Percentiles rank a stretch among this genome's conserved stretches.
Conservation (phyloP, 768 basidiomycete species). For the Leccinum incarnatum region DNA sequence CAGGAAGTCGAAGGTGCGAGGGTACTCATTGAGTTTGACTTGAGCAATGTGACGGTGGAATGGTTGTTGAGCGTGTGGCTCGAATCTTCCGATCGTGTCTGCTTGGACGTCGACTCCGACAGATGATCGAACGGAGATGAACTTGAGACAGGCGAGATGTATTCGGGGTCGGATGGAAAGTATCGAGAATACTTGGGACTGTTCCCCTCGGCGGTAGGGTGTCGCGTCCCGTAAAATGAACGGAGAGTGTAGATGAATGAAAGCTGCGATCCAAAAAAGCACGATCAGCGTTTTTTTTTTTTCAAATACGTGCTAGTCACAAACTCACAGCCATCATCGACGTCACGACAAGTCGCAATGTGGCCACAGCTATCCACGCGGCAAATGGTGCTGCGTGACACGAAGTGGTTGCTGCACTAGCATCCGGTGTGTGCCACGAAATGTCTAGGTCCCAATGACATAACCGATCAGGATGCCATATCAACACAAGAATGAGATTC, state of each 20-base stretch:
- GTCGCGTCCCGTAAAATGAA: slow-evolving; percentile 15
- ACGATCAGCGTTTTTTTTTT: slow-evolving; percentile 4
- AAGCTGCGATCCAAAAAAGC: slow-evolving; percentile 12
- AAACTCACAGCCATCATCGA: slow-evolving; percentile 50
- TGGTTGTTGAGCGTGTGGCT: slow-evolving; percentile 14
- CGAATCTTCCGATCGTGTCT: slow-evolving; percentile 20
- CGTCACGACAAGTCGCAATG: slow-evolving; percentile 55
- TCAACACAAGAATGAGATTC: slow-evolving; percentile 53
- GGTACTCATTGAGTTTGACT: slow-evolving; percentile 27
- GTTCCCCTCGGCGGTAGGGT: slow-evolving; percentile 15
- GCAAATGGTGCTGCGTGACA: slow-evolving; percentile 36
- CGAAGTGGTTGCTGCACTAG: slow-evolving; percentile 13
- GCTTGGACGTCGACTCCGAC: slow-evolving; percentile 13
- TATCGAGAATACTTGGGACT: slow-evolving; percentile 15
- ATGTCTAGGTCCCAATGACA: slow-evolving; percentile 67
- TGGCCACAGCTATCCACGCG: slow-evolving; percentile 53
- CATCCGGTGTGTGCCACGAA: slow-evolving; percentile 52
- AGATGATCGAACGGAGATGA: slow-evolving; percentile 9
- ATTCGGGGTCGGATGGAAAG: slow-evolving; percentile 22
- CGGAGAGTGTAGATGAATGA: slow-evolving; percentile 20
- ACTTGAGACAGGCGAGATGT: slow-evolving; percentile 15
- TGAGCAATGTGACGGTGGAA: slow-evolving; percentile 24
- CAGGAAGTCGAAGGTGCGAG: slow-evolving; percentile 27
- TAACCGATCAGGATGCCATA: slow-evolving; percentile 51
- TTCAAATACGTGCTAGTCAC: neutral